Conservation (phyloP, 352 stramenopile species). For the Plasmopara muralis region DNA sequence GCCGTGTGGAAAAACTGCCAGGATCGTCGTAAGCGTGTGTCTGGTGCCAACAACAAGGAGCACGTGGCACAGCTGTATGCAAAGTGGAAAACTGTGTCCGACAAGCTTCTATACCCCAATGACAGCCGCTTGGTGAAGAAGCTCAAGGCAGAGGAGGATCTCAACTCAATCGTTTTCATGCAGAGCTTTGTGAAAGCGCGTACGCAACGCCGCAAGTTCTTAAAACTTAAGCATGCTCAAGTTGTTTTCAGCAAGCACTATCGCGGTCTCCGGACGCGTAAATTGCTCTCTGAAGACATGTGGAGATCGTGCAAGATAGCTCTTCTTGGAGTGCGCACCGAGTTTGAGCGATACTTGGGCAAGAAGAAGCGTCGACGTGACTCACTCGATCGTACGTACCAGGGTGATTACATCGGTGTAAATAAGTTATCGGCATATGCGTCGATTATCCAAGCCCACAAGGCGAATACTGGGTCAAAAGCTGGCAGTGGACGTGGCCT, state of each 20-base stretch:
- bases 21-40: slow-evolving; percentile 57
- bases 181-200: slow-evolving; percentile 65
- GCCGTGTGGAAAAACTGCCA: slow-evolving; percentile 59
- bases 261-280: slow-evolving; percentile 66
- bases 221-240: slow-evolving; percentile 52
- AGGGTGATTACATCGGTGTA: slow-evolving; percentile 73
- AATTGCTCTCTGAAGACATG: slow-evolving; percentile 57
- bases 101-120: slow-evolving; percentile 44
- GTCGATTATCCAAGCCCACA: slow-evolving; percentile 53
- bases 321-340: slow-evolving; percentile 67
- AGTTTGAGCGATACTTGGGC: slow-evolving; percentile 78
- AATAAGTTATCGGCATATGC: slow-evolving; percentile 63
- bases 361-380: slow-evolving; percentile 83
- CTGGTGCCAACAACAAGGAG: slow-evolving; percentile 45
- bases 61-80: slow-evolving; percentile 51
- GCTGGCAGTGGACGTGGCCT: slow-evolving; percentile 14
- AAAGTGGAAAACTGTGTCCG: slow-evolving; percentile 48
- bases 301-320: slow-evolving; percentile 67
- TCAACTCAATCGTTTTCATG: slow-evolving; percentile 65
- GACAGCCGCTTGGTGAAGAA: slow-evolving; percentile 38
- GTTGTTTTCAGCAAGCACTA: slow-evolving; percentile 75
- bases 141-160: slow-evolving; percentile 49
- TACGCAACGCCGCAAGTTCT: slow-evolving; percentile 42
- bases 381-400: slow-evolving; percentile 66
- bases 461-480: slow-evolving; percentile 22